These are phyloP conservation scores for Seiridium unicorne DNA, from an alignment of 2,329 filamentous ascomycete species.

Conservation along the genomic window DNA sequence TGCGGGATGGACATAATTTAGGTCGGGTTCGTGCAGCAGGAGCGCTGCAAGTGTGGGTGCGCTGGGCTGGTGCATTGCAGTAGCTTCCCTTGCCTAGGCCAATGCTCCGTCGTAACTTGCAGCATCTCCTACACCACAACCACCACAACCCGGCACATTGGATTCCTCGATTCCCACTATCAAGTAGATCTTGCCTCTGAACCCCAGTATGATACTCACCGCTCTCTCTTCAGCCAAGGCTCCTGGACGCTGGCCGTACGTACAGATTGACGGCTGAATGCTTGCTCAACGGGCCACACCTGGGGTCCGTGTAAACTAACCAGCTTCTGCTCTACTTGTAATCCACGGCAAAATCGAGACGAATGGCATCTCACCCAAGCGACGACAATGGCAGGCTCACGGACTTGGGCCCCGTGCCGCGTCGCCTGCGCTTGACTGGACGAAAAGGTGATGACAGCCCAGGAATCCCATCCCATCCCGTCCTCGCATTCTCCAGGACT, in stretches of 20 bases:
- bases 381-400: not conserved
- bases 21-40: not conserved
- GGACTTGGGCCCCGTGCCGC: not conserved
- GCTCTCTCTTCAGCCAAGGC: no score
- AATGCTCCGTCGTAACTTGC: not conserved
- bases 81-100: not conserved
- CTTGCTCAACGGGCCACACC: no score
- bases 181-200: no score
- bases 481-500: not conserved
- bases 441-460: not conserved
- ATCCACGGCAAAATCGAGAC: not conserved
- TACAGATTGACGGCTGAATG: no score
- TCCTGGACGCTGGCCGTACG: no score
- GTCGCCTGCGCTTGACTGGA: not conserved
- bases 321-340: no score
- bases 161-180: no score
- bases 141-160: no score
- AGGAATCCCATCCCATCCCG: not conserved
- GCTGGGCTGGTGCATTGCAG: not conserved
- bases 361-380: not conserved
- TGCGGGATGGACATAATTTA: not conserved
- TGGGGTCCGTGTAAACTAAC: no score
- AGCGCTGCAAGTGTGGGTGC: not conserved
- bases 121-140: no score
- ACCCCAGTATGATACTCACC: no score